Conservation (phyloP, 495 filamentous ascomycete genomes). For the Echria macrotheca region DNA sequence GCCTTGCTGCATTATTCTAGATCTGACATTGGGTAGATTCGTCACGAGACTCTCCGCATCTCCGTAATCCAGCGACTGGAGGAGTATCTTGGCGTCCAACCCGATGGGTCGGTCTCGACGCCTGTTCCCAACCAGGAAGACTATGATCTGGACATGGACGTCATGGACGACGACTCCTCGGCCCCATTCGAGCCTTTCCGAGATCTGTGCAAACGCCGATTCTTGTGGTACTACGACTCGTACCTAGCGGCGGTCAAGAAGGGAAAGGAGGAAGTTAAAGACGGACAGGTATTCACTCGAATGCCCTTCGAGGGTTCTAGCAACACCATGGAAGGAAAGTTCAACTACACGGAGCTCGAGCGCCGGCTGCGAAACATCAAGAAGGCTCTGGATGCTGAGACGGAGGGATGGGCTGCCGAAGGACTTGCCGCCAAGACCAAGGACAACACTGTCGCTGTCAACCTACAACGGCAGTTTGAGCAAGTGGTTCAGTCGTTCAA, state of each 20-base stretch:
- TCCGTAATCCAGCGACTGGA: conserved; percentile 84
- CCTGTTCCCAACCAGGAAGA: conserved; percentile 40
- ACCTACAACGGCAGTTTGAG: conserved; percentile 75
- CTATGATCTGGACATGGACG: conserved; percentile 47
- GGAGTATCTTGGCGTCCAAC: conserved; percentile 61
- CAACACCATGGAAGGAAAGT: conserved; percentile 84
- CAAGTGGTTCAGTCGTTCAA: conserved; percentile 73
- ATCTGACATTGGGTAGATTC: conserved; percentile 54
- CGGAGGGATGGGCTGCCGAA: conserved; percentile 61
- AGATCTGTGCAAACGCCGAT: conserved; percentile 85
- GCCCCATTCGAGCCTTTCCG: conserved; percentile 71
- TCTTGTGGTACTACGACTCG: conserved; percentile 91
- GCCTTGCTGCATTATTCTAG: background rate
- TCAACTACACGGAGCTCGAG: conserved; percentile 74
- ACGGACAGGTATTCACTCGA: conserved; percentile 56
- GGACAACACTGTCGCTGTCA: conserved; percentile 70
- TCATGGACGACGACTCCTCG: conserved; percentile 46
- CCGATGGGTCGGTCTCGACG: conserved; percentile 41
- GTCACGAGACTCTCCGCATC: conserved; percentile 83
- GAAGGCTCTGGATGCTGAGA: conserved; percentile 65
- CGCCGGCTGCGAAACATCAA: conserved; percentile 61
- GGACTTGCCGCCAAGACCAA: conserved; percentile 58
- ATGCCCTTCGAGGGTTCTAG: conserved; percentile 81
- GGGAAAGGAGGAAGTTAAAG: conserved; percentile 53
- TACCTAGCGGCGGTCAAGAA: conserved; percentile 68